Evolutionary conservation across 371 early-diverging fungal genomes (phyloP).

Genomic region (Phascolomyces articulosus): DNA sequence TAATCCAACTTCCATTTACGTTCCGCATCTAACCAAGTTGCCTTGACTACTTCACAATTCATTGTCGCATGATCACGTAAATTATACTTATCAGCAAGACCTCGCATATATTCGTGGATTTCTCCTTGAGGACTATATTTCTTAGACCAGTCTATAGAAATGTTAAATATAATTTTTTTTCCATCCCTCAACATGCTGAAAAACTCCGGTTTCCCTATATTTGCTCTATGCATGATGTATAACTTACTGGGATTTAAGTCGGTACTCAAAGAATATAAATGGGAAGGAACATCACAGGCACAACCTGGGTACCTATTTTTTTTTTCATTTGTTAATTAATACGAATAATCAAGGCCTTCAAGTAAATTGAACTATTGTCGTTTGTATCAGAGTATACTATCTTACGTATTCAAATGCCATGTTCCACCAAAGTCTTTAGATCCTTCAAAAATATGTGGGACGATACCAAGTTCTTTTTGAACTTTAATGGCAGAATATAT

Average conservation of each 20-base stretch:
- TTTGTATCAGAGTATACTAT: too few species aligned
- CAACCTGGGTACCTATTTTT: conserved; percentile 5
- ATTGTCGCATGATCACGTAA: conserved; percentile 48
- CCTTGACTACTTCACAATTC: conserved; percentile 42
- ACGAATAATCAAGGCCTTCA: too few species aligned
- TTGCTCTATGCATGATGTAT: too few species aligned
- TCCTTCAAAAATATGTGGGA: conserved; percentile 54
- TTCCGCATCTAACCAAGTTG: conserved; percentile 45
- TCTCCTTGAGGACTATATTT: conserved; percentile 46
- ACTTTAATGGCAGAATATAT: conserved; percentile 55
- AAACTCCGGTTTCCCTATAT: too few species aligned
- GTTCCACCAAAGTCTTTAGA: conserved; percentile 62
- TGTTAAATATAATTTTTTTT: not conserved
- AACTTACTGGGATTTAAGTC: conserved; percentile 49
- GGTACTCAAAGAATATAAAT: conserved; percentile 54
- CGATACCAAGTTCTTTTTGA: conserved; percentile 49
- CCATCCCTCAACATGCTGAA: too few species aligned
- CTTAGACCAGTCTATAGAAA: conserved; percentile 51
- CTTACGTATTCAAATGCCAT: conserved; percentile 61
- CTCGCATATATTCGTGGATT: conserved; percentile 53
- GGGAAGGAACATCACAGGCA: conserved; percentile 21
- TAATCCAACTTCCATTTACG: conserved; percentile 51
- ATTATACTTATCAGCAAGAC: conserved; percentile 49
- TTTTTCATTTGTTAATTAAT: too few species aligned
- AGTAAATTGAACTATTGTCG: too few species aligned